Base-by-base conservation (phyloP, 2,329 filamentous ascomycete genomes). In the Thermomyces lanuginosus region DNA sequence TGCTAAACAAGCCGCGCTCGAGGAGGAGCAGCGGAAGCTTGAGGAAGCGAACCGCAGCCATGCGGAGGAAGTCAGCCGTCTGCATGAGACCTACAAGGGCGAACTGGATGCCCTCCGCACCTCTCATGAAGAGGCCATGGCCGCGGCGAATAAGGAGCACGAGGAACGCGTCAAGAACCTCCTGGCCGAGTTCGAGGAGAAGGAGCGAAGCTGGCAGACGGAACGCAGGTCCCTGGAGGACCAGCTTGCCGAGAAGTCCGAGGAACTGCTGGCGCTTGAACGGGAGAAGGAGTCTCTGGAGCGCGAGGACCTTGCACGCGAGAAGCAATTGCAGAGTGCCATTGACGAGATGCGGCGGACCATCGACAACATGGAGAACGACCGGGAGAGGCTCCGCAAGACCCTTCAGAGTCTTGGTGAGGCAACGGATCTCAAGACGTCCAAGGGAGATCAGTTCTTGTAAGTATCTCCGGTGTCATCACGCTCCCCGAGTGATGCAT, bases 381-480 rank as follows among this genome's bases (percentile, higher is more conserved):
- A 69, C 36, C 58, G 60, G 26, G 58, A 62, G 25, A 56, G 55
- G 22, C 45, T 67, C 33, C 56, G 56, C 26, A 63, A 60, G 42
- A 60, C 60, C 26, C 53, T 63, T 35, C 58, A 64, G 35, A 60
- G 52, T 34, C 49, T 60, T 15, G 56, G 56, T 25, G 63, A 65
- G 43, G 61, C 62, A 34, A 63, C 60, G 30, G 55, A 61, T 34
- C 49, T 63, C 34, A 66, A 48, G 49, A 61, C 42, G 42, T 60
- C 43, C 41, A 58, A 60, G 35, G 55, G 56, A 32, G 58, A 61
- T 44, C 43, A 51, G 41, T 61, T 60, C 48, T 61, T 61, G 58
- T 61, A 55, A 61, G 58, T 60, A 30, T 21, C 13, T 15, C 16
- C 15, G 10, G 20, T 6, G 11, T 5, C 24, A 18, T 16, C 15